Percentiles rank a stretch among this genome's conserved stretches.
phyloP scores from a whole-genome alignment of 768 basidiomycete genomes.

The Tricholoma flavovirens region DNA sequence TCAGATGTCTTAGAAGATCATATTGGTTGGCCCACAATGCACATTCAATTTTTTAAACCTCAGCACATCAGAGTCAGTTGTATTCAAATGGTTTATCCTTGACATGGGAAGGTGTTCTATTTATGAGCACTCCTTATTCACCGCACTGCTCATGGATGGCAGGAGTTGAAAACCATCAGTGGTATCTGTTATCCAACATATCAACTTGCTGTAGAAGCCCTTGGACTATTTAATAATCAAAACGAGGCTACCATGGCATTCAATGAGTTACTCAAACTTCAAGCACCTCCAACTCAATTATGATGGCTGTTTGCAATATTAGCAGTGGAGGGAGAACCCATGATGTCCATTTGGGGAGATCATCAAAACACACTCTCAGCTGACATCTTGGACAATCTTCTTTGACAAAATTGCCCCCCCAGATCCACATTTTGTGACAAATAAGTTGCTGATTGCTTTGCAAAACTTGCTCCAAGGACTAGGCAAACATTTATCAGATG shows the following conservation, averaged over 20 bases:
- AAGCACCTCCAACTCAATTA: slow-evolving; percentile 30
- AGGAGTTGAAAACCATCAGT: slow-evolving; percentile 18
- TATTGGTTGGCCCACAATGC: not conserved
- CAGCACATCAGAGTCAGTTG: slow-evolving; percentile 16
- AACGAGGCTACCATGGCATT: slow-evolving; percentile 22
- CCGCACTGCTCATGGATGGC: slow-evolving; percentile 5
- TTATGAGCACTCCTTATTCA: slow-evolving; percentile 22
- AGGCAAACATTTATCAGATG: not conserved
- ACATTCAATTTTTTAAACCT: slow-evolving; percentile 5
- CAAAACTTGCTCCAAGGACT: not conserved
- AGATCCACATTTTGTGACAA: not conserved
- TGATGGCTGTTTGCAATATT: slow-evolving; percentile 33
- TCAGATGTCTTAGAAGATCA: not conserved
- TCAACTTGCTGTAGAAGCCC: no score
- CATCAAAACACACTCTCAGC: slow-evolving; percentile 3
- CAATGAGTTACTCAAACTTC: slow-evolving; percentile 25
- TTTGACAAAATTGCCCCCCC: not conserved
- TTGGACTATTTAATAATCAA: slow-evolving; percentile 14
- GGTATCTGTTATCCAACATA: no score
- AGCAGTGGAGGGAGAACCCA: slow-evolving; percentile 25
- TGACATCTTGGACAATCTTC: slow-evolving; percentile 7
- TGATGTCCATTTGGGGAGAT: slow-evolving; percentile 4
- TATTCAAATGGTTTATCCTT: slow-evolving; percentile 19
- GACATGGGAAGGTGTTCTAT: slow-evolving; percentile 30
- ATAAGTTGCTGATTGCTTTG: not conserved